A percentile compares a stretch with the other conserved stretches of the same genome.
phyloP scores from a whole-genome alignment of 2,329 filamentous ascomycete species.

The Coniochaeta sp. region DNA sequence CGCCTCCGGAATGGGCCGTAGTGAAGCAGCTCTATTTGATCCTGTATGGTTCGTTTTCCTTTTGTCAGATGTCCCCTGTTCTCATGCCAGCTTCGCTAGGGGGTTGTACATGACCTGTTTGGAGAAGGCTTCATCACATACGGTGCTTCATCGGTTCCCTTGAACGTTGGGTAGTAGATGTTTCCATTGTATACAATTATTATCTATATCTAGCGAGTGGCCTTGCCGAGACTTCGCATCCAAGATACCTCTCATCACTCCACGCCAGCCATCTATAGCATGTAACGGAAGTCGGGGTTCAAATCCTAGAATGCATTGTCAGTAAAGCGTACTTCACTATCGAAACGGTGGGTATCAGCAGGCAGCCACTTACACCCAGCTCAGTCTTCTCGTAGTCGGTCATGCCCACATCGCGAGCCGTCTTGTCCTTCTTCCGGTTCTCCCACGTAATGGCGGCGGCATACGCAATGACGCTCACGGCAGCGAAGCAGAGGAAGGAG shows the following conservation, averaged over 20 bases:
- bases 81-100: too few relatives aligned
- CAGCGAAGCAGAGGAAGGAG: slow-evolving; percentile 63
- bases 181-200: neutral
- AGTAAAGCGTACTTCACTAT: neutral
- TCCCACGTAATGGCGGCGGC: slow-evolving; percentile 46
- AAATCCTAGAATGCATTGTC: slow-evolving; percentile 16
- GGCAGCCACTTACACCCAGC: slow-evolving; percentile 26
- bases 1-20: too few relatives aligned
- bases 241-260: neutral
- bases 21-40: too few relatives aligned
- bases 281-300: slow-evolving; percentile 27
- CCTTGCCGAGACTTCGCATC: neutral
- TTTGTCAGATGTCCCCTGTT: too few relatives aligned
- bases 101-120: too few relatives aligned
- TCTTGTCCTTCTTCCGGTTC: slow-evolving; percentile 51
- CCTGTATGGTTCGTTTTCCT: too few relatives aligned
- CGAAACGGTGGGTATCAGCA: neutral
- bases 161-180: too few relatives aligned
- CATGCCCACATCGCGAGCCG: slow-evolving; percentile 15
- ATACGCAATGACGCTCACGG: slow-evolving; percentile 53
- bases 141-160: too few relatives aligned
- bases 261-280: slow-evolving; percentile 16
- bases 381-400: slow-evolving; percentile 29
- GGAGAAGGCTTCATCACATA: too few relatives aligned
- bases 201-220: neutral